phyloP scores from a whole-genome alignment of 176 grass and related monocot species.

The Lolium multiflorum region DNA sequence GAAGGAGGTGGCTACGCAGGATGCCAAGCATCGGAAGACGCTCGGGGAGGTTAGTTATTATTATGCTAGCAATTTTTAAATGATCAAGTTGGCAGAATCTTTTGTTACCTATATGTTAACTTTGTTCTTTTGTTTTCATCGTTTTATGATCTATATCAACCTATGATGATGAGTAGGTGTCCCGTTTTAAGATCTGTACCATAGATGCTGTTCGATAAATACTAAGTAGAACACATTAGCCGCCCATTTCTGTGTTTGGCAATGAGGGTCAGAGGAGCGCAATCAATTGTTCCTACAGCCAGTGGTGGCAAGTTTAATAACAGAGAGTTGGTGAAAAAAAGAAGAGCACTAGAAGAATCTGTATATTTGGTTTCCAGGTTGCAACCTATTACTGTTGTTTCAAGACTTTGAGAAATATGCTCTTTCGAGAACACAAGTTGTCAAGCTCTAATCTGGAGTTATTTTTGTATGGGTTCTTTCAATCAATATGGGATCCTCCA shows the following conservation, averaged over 20 bases:
- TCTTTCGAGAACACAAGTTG: neutral
- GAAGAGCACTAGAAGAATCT: neutral
- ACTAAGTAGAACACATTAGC: neutral
- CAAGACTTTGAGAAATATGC: neutral
- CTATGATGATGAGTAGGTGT: neutral
- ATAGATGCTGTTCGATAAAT: constrained; percentile 10
- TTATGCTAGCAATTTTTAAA: constrained; percentile 22
- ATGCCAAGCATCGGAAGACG: constrained; percentile 89
- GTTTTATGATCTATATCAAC: neutral
- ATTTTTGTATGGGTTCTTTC: neutral
- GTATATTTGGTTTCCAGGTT: neutral
- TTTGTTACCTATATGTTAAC: neutral
- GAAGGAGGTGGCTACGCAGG: constrained; percentile 88
- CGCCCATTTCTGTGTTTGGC: neutral
- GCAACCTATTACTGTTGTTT: neutral
- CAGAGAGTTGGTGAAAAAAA: neutral
- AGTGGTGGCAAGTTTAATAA: neutral
- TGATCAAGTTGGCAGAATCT: neutral
- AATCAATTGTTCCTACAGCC: constrained; percentile 23
- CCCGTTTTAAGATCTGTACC: neutral
- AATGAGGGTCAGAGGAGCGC: constrained; percentile 9
- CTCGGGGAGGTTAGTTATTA: constrained; percentile 73
- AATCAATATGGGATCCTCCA: neutral
- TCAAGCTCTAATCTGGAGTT: constrained; percentile 7
- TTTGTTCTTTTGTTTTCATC: neutral